Evolutionary conservation across 179 eudicot species (phyloP).

Genomic region (Vitellaria paradoxa): DNA sequence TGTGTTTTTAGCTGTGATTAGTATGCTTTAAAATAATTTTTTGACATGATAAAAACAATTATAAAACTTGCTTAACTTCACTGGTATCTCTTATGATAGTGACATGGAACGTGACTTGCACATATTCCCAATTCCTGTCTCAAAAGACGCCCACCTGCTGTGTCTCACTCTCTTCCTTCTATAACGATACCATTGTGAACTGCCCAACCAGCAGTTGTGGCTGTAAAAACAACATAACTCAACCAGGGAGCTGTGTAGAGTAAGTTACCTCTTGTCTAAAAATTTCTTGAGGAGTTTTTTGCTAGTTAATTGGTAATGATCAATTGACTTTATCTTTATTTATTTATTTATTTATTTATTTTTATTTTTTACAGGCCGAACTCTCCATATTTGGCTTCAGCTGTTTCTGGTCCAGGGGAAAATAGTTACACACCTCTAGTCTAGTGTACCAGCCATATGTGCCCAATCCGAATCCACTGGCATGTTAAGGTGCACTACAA

Average conservation of each 20-base stretch:
- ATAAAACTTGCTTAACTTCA: not conserved
- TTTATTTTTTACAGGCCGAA: slow-evolving; percentile 31
- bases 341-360: not conserved
- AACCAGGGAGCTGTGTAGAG: slow-evolving; percentile 34
- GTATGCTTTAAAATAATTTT: not conserved
- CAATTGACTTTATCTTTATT: too few relatives aligned
- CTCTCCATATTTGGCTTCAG: slow-evolving; percentile 42
- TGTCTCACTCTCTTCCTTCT: too few relatives aligned
- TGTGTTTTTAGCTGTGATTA: not conserved
- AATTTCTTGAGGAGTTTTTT: not conserved
- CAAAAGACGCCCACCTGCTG: slow-evolving; percentile 42
- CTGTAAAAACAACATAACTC: slow-evolving; percentile 33
- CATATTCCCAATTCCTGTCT: slow-evolving; percentile 43
- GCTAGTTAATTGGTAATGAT: not conserved
- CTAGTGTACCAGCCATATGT: slow-evolving; percentile 41
- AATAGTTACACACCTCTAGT: slow-evolving; percentile 38
- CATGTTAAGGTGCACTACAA: slow-evolving; percentile 41
- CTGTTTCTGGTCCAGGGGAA: slow-evolving; percentile 25
- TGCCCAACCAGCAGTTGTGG: slow-evolving; percentile 48
- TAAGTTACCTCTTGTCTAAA: slow-evolving; percentile 11
- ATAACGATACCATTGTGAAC: slow-evolving; percentile 26
- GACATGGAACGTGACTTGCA: slow-evolving; percentile 50
- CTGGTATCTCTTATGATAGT: slow-evolving; percentile 4
- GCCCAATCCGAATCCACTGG: slow-evolving; percentile 42
- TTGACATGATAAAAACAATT: not conserved